Conservation (phyloP, 2,329 filamentous ascomycete genomes). For the Talaromyces sp. region DNA sequence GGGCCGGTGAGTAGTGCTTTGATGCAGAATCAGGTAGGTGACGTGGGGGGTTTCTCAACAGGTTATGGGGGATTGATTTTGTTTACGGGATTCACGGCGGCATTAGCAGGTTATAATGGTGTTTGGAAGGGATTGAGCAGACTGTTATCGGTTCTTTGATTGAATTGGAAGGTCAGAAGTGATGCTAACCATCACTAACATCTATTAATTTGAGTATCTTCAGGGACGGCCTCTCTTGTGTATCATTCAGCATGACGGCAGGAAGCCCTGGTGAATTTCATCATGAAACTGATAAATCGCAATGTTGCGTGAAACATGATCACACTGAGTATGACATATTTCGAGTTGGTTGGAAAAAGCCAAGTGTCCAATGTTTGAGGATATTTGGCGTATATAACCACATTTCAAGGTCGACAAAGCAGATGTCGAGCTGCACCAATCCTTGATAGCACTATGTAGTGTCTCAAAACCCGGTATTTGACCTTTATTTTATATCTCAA, state of each 20-base stretch:
- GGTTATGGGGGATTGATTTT: slow-evolving; percentile 15
- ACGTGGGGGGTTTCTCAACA: neutral
- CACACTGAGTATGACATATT: neutral
- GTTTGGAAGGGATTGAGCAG: slow-evolving; percentile 3
- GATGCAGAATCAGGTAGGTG: slow-evolving; percentile 5
- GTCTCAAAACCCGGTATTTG: neutral
- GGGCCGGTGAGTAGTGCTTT: slow-evolving; percentile 15
- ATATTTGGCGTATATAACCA: neutral
- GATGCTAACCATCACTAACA: neutral
- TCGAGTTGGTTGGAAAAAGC: neutral
- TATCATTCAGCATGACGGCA: neutral
- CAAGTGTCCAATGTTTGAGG: neutral
- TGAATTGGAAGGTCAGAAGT: neutral
- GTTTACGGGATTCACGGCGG: slow-evolving; percentile 15
- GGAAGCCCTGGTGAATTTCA: neutral
- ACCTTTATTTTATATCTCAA: too few relatives aligned
- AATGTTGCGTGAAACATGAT: neutral
- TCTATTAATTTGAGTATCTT: neutral
- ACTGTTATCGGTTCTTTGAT: neutral
- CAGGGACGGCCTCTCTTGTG: neutral
- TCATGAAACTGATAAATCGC: neutral
- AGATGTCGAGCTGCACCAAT: neutral
- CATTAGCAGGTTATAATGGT: neutral
- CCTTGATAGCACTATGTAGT: neutral
- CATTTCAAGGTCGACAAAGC: neutral